Conservation (phyloP, 306 rosid genomes). For the Lagenaria siceraria region DNA sequence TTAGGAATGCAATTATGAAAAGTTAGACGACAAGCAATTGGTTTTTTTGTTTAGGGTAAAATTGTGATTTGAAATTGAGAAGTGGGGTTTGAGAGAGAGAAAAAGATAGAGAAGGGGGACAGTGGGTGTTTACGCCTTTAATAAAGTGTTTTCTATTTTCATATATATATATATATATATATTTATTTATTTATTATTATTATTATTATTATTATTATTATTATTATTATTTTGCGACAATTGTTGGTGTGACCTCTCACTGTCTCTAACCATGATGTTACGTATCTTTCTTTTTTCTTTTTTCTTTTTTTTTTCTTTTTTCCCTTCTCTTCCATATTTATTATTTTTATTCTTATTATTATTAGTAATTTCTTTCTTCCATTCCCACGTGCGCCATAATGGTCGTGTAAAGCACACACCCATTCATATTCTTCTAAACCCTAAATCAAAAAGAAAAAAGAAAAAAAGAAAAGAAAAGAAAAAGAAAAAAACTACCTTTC, state of each 20-base stretch:
- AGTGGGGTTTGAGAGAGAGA: background rate
- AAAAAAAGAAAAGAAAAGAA: no score
- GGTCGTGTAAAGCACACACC: background rate
- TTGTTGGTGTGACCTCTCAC: conserved; percentile 35
- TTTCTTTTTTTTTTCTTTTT: background rate
- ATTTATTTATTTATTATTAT: no score
- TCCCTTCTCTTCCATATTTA: background rate
- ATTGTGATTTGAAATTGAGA: background rate
- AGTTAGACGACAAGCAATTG: no score
- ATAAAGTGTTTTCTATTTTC: background rate
- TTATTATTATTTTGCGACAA: conserved; percentile 19
- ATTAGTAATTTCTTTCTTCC: no score
- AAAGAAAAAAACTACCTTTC: no score
- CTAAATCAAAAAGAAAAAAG: no score
- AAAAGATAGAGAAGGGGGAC: background rate
- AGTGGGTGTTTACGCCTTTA: conserved; percentile 1
- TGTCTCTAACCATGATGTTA: conserved; percentile 25
- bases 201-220: no score
- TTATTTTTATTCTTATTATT: background rate
- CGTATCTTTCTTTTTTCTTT: background rate
- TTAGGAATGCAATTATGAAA: no score
- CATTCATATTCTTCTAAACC: no score
- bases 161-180: background rate
- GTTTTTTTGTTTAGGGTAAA: background rate
- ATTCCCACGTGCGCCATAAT: conserved; percentile 35